Base-by-base conservation (phyloP, 1,284 basidiomycete species). In the Clitocybe nebularis region DNA sequence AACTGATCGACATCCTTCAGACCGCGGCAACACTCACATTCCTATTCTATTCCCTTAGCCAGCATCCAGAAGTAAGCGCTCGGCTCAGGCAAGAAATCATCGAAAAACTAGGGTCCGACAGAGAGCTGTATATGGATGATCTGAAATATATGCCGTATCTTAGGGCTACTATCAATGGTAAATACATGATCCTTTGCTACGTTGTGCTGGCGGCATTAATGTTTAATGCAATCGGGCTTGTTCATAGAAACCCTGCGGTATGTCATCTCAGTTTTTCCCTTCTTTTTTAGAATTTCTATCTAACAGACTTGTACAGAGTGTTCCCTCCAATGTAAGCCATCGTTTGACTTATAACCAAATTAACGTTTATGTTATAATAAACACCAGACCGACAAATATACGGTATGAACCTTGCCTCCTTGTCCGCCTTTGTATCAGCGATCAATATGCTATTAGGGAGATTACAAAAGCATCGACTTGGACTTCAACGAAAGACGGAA, bases 151-250 rank as follows among this genome's bases (percentile, higher is more conserved):
- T 81, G 71, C 79, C 72, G 50, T 80, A 72, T 47, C 58, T 81
- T 2, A 61, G 79, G 11, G 79, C 79, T 2, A 72, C 82, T 9
- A 68, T 82, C 40, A 81, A 81, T 43, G 79, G 77, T 75, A 37
- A 8, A 65, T 49, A 17, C 7, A 14, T 21, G 9, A 4, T 8
- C 1, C 10, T 10, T 5, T n/a, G 4, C 14, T 16, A 5, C 6
- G n/a, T 11, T 16, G 22, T 37, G 1, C 8, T 20, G 3, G 2
- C 2, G 4, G 10, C 24, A 10, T 24, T 25, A 38, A 20, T n/a
- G 11, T 19, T 25, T 16, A 22, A 22, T 13, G 32, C 14, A 36
- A 40, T 5, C 2, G 33, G n/a, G n/a, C n/a, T n/a, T n/a, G n/a
- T 21, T 11, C 36, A 30, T 47, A 77, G 79, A 84, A 59, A 77